A percentile compares a stretch with the other conserved stretches of the same genome.
Conservation (phyloP, 2,329 filamentous ascomycete genomes). For the Penicillium capsulatum region DNA sequence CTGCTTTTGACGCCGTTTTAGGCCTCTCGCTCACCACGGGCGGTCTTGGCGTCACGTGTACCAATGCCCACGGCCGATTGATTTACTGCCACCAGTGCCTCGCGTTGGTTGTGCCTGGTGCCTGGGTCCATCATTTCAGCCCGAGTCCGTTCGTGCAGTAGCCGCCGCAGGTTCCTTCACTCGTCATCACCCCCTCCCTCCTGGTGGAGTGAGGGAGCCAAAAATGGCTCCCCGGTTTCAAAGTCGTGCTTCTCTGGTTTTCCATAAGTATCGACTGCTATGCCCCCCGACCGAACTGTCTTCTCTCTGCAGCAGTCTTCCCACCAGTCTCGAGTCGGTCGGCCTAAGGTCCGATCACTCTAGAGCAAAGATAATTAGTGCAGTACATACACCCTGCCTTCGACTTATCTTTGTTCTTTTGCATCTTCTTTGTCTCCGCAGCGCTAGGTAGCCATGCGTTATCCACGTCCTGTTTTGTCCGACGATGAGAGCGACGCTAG, state of each 20-base stretch:
- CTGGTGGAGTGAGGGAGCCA: neutral
- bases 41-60: slow-evolving; percentile 10
- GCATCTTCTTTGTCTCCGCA: neutral
- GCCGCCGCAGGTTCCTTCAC: neutral
- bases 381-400: neutral
- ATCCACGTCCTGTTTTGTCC: neutral
- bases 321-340: neutral
- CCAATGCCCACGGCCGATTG: slow-evolving; percentile 5
- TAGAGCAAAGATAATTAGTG: neutral
- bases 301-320: neutral
- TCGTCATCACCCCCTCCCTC: neutral
- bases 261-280: neutral
- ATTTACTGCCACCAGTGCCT: slow-evolving; percentile 7
- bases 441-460: neutral
- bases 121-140: slow-evolving; percentile 3
- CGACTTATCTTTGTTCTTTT: neutral
- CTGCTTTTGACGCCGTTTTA: no score
- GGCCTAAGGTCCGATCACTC: neutral
- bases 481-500: neutral
- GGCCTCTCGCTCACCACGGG: slow-evolving; percentile 10
- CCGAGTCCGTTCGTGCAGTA: neutral
- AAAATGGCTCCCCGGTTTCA: neutral
- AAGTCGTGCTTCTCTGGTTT: neutral
- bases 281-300: neutral
- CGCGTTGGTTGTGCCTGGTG: slow-evolving; percentile 11